Base-by-base conservation (phyloP, 306 rosid species). In the Corylus americana region DNA sequence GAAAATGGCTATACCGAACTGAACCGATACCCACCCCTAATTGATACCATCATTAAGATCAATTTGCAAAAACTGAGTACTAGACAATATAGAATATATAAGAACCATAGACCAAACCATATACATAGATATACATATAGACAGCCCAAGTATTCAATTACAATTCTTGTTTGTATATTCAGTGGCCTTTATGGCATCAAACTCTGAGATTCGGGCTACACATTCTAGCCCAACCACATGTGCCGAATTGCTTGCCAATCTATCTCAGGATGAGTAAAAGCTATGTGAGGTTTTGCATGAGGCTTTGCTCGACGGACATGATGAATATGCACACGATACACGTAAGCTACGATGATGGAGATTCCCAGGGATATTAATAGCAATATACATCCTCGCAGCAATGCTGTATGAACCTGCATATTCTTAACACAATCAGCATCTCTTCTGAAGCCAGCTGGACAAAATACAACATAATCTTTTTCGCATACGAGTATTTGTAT, bases 191-290 rank as follows among this genome's bases (percentile, higher is more conserved):
- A 66, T 63, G 54, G 77, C 67, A 48, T 29, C 35, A 80, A 63
- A 14, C 14, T 8, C 69, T 39, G 18, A 55, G 11, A 39, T 25
- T 20, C 3, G 1, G 35, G 70, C 54, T n/a, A 18, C 54, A 49
- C 7, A 35, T 71, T 74, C 82, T 10, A 79, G 27, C 4, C 61
- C 88, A 70, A 87, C 97, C 96, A 94, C 75, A 87, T 54, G 83
- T 88, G 90, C n/a, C 94, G 86, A 80, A 92, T 89, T 87, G 83
- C 83, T 80, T 82, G 85, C 96, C 96, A 94, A 22, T 80, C 73
- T 53, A 87, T 61, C 55, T 86, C 80, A n/a, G 79, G 55, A 70
- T 75, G 57, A 22, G 53, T 37, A 50, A 3, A 18, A 64, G 5
- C 78, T 20, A 29, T 62, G 27, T 50, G 82, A n/a, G n/a, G 53